Evolutionary conservation across 2,329 filamentous ascomycete species (phyloP), one percentile per base, ranked within the genome.

Genomic region (Elsinoe arachidis): DNA sequence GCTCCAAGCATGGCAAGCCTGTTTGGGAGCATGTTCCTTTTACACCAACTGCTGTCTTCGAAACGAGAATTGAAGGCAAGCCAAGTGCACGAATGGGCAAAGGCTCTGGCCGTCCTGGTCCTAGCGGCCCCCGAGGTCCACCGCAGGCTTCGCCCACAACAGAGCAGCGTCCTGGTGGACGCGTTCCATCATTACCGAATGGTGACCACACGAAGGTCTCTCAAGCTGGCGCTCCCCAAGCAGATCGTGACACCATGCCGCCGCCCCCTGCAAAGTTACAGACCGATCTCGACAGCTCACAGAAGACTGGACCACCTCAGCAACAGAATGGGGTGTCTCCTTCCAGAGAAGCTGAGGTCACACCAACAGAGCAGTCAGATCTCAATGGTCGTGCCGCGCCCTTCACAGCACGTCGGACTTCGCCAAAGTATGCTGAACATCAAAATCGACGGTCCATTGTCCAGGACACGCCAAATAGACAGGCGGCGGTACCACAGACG

Each of bases 1-100:
- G 59, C 65, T 81, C 76, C 71, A 85, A 79, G 63, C 76, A 81
- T 60, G 77, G 80, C 58, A 95, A 95, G 76, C 84, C 87, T 65
- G 88, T 90, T 67, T 97, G 93, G 92, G 84, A 88, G 59, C 80
- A 84, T 1, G 82, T 96, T 58, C 83, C 86, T 34, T 92, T 91
- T 66, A 89, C 88, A 11, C 92, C 90, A 7, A 86, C 83, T 12
- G 90, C 93, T 51, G 85, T 85, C 58, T 97, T 95, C 72, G 87
- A 89, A 69, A 96, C 93, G 0, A 89, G 87, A 26, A 71, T 96
- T 39, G 83, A 85, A 38, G 49, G 55, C 34, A 44, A 62, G 58
- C 56, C 59, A 41, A 59, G 56, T 23, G 41, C 58, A n/a, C 60
- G 63, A n/a, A 38, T 57, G 64, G 79, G 80, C 55, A 79, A 81